Evolutionary conservation across 192 early-diverging fungal genomes (phyloP).

Genomic region (Cladochytrium replicatum): DNA sequence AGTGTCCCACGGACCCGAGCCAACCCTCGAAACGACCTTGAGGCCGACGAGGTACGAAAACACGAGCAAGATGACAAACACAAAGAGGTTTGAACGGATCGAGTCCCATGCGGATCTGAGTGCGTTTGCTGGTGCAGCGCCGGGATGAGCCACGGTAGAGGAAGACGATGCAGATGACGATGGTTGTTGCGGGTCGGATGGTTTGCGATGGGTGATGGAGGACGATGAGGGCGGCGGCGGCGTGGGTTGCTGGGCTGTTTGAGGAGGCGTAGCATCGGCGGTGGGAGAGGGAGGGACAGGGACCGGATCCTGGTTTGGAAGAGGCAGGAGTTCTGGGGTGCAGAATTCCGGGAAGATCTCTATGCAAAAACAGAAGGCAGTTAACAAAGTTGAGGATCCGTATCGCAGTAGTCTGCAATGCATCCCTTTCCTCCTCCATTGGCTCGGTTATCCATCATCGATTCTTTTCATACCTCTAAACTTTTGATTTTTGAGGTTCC

Average conservation of each 20-base stretch:
- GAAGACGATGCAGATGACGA: too few relatives aligned
- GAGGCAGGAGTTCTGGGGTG: conserved; percentile 35
- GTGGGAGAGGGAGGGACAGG: conserved; percentile 17
- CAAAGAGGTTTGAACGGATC: conserved; percentile 21
- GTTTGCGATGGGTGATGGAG: neutral
- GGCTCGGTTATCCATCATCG: neutral
- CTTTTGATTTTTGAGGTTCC: conserved; percentile 63
- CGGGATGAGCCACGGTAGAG: too few relatives aligned
- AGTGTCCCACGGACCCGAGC: conserved; percentile 2
- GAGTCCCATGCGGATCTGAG: conserved; percentile 11
- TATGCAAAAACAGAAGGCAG: conserved; percentile 10
- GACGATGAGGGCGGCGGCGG: neutral
- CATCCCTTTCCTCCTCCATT: too few relatives aligned
- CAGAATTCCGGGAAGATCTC: conserved; percentile 82
- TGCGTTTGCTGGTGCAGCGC: conserved; percentile 1
- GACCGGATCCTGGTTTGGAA: conserved; percentile 26
- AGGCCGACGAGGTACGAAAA: conserved; percentile 31
- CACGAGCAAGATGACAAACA: conserved; percentile 18
- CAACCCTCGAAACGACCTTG: conserved; percentile 20
- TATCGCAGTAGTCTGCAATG: neutral
- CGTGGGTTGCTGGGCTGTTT: too few relatives aligned
- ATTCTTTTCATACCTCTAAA: conserved; percentile 53
- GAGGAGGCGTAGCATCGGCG: too few relatives aligned
- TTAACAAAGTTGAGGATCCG: neutral
- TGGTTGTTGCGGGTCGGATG: neutral